These are phyloP conservation scores for Taphrina betulina DNA, from an alignment of 1,139 yeast species.

Conservation along the genomic window DNA sequence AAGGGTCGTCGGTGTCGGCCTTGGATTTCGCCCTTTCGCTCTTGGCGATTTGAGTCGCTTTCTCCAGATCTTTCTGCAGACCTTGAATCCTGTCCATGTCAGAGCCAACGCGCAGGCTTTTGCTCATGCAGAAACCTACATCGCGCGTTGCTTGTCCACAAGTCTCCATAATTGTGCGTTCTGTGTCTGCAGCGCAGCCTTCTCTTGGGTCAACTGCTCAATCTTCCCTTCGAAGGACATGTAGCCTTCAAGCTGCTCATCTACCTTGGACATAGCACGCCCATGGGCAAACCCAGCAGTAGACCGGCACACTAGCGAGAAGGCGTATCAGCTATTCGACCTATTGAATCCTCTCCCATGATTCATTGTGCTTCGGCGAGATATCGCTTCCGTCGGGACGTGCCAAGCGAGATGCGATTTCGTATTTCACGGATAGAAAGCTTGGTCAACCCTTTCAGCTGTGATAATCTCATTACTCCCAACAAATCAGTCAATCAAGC, in stretches of 20 bases:
- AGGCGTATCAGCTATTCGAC: too few relatives aligned
- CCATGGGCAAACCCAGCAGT: too few relatives aligned
- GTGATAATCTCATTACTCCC: too few relatives aligned
- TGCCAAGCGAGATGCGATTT: too few relatives aligned
- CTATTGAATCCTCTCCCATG: too few relatives aligned
- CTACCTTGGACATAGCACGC: slow-evolving; percentile 8
- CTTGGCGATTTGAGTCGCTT: slow-evolving; percentile 39
- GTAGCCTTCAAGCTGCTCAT: slow-evolving; percentile 1
- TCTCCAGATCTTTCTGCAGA: slow-evolving; percentile 41
- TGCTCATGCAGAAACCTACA: slow-evolving; percentile 31
- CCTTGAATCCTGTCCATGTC: slow-evolving; percentile 39
- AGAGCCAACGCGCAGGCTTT: not conserved
- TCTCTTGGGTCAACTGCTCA: slow-evolving; percentile 20
- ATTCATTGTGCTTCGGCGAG: too few relatives aligned
- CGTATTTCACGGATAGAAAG: too few relatives aligned
- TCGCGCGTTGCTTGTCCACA: slow-evolving; percentile 42
- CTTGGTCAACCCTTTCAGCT: too few relatives aligned
- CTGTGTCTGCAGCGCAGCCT: slow-evolving; percentile 36
- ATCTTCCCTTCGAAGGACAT: slow-evolving; percentile 7
- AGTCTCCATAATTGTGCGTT: slow-evolving; percentile 43
- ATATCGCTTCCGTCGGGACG: too few relatives aligned
- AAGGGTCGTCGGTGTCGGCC: slow-evolving; percentile 11
- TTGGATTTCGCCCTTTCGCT: slow-evolving; percentile 31
- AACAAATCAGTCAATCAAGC: too few relatives aligned
- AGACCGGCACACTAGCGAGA: too few relatives aligned